phyloP scores from a whole-genome alignment of 2,329 filamentous ascomycete species.

The Fusarium nurragi region DNA sequence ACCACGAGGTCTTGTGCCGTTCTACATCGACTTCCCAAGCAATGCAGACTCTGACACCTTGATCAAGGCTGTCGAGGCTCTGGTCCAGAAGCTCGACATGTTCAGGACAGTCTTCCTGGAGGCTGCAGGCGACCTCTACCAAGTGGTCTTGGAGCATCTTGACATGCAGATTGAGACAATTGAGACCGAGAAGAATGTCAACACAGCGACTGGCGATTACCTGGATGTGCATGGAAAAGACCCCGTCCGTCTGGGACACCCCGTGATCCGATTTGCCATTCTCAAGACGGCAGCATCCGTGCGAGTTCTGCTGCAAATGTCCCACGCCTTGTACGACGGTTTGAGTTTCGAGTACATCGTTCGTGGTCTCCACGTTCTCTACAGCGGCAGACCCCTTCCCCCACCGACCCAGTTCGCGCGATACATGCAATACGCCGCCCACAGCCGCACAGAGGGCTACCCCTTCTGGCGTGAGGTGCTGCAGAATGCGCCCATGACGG shows the following conservation, averaged over 20 bases:
- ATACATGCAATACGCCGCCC: constrained; percentile 26
- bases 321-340: constrained; percentile 41
- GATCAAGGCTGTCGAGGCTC: neutral
- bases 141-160: constrained; percentile 5
- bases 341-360: constrained; percentile 33
- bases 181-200: neutral
- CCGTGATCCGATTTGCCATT: constrained; percentile 1
- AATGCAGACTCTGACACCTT: neutral
- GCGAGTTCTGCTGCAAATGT: constrained; percentile 28
- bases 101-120: constrained; percentile 16
- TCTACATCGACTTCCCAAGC: constrained; percentile 10
- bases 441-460: neutral
- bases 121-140: neutral
- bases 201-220: neutral
- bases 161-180: neutral
- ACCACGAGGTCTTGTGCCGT: neutral
- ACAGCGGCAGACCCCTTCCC: constrained; percentile 13
- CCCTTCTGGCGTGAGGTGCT: constrained; percentile 18
- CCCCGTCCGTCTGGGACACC: neutral
- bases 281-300: constrained; percentile 8
- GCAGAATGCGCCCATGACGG: neutral
- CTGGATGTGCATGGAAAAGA: neutral
- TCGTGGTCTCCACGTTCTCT: constrained; percentile 25
- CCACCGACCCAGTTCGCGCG: constrained; percentile 24
- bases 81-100: constrained; percentile 1